Evolutionary conservation across 2,329 filamentous ascomycete genomes (phyloP).

Genomic region (Aspergillus quadrilineatus): DNA sequence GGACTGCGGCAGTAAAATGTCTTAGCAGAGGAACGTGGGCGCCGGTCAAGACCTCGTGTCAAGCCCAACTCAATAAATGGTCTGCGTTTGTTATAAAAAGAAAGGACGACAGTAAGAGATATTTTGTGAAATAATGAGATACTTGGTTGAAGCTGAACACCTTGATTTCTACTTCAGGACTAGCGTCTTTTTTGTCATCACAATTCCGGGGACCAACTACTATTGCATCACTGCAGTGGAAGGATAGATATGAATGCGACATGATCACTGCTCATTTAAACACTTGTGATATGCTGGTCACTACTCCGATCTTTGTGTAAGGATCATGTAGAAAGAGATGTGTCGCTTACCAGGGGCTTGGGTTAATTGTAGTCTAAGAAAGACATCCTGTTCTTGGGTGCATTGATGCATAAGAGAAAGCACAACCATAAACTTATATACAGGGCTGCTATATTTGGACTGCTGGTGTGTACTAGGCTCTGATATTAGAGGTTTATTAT

Average conservation of each 20-base stretch:
- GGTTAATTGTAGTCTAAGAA: too few species aligned
- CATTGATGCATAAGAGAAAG: background rate
- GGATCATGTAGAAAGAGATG: too few species aligned
- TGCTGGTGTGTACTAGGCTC: background rate
- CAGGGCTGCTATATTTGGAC: background rate
- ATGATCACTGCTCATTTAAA: background rate
- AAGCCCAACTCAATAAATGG: slow-evolving; percentile 6
- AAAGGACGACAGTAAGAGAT: slow-evolving; percentile 12
- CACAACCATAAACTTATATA: background rate
- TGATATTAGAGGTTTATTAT: background rate
- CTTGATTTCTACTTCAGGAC: slow-evolving; percentile 29
- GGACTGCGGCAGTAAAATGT: slow-evolving; percentile 18
- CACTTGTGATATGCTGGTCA: background rate
- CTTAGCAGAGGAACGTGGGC: slow-evolving; percentile 10
- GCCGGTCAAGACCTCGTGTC: background rate
- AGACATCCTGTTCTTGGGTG: too few species aligned
- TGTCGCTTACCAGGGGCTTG: too few species aligned
- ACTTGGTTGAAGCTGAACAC: slow-evolving; percentile 26
- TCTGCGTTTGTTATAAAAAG: slow-evolving; percentile 9
- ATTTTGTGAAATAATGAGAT: slow-evolving; percentile 22
- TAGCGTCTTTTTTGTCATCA: slow-evolving; percentile 26
- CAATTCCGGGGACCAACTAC: background rate
- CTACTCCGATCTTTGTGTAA: background rate
- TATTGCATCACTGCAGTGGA: background rate
- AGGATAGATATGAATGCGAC: background rate